Conservation (phyloP, 1,139 yeast species). For the Candida sp. region DNA sequence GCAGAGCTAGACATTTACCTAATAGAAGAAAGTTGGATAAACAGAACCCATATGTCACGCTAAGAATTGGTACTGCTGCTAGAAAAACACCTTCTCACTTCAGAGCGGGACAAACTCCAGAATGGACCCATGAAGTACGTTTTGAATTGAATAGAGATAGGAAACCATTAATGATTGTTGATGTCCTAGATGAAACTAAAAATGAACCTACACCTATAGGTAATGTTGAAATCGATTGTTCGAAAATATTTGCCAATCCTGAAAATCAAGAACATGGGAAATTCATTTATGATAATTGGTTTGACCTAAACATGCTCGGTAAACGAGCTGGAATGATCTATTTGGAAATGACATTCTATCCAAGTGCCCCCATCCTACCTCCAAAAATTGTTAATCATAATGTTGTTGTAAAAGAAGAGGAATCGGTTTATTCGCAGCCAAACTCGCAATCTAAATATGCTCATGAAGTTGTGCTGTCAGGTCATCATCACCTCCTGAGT, state of each 20-base stretch:
- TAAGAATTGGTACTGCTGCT: conserved; percentile 78
- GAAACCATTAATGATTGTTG: conserved; percentile 61
- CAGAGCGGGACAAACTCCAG: conserved; percentile 91
- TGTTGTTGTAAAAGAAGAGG: neutral
- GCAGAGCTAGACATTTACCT: conserved; percentile 71
- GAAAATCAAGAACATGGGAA: conserved; percentile 64
- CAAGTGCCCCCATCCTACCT: conserved; percentile 51
- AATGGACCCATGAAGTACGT: conserved; percentile 77
- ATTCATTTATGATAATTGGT: conserved; percentile 75
- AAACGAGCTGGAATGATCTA: conserved; percentile 86
- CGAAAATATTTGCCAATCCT: conserved; percentile 52
- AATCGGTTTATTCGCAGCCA: neutral
- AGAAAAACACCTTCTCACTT: conserved; percentile 68
- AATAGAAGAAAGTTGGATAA: conserved; percentile 81
- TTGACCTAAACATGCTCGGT: conserved; percentile 62
- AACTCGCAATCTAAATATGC: neutral
- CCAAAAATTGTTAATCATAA: conserved; percentile 27
- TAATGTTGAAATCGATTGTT: conserved; percentile 72
- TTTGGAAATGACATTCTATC: conserved; percentile 90
- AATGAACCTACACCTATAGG: conserved; percentile 87
- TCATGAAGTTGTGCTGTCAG: neutral
- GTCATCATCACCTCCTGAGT: too few species aligned
- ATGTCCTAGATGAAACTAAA: conserved; percentile 84
- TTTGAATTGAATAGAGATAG: conserved; percentile 64
- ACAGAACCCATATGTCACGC: conserved; percentile 83